Evolutionary conservation across 768 basidiomycete genomes (phyloP).

Genomic region (Phaeolepiota aurea): DNA sequence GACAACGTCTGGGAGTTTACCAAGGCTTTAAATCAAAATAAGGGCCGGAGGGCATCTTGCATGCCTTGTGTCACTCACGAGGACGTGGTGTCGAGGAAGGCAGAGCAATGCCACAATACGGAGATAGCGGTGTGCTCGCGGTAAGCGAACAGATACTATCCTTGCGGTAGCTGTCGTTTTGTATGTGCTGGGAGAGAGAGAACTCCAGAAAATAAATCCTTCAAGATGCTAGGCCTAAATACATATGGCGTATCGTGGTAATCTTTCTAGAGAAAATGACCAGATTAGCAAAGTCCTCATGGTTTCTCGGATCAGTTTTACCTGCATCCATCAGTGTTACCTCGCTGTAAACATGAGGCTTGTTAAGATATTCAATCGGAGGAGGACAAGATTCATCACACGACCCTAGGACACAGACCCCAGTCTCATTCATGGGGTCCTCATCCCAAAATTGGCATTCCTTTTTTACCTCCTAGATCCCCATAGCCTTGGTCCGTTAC

Average conservation of each 20-base stretch:
- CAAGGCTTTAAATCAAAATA: constrained; percentile 18
- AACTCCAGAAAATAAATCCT: too few species aligned
- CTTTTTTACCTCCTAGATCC: too few species aligned
- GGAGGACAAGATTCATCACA: neutral
- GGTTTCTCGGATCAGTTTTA: constrained; percentile 20
- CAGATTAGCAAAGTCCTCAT: constrained; percentile 11
- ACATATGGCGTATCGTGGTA: constrained; percentile 12
- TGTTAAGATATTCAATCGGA: too few species aligned
- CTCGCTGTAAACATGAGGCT: constrained; percentile 37
- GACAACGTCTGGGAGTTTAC: constrained; percentile 10
- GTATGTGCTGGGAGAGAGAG: neutral
- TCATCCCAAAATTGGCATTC: constrained; percentile 2
- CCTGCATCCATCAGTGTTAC: constrained; percentile 15
- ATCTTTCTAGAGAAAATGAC: constrained; percentile 9
- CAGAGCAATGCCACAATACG: constrained; percentile 19
- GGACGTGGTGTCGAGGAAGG: constrained; percentile 20
- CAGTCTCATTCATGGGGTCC: constrained; percentile 2
- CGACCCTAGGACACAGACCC: constrained; percentile 1
- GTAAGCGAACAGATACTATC: neutral
- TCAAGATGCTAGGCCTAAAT: too few species aligned
- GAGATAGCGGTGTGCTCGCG: constrained; percentile 19
- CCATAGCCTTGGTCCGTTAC: too few species aligned
- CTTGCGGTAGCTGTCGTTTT: neutral
- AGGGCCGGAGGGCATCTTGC: constrained; percentile 13
- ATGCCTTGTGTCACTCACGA: constrained; percentile 35